phyloP scores from a whole-genome alignment of 2,329 filamentous ascomycete genomes.

The Volutella citrinella region DNA sequence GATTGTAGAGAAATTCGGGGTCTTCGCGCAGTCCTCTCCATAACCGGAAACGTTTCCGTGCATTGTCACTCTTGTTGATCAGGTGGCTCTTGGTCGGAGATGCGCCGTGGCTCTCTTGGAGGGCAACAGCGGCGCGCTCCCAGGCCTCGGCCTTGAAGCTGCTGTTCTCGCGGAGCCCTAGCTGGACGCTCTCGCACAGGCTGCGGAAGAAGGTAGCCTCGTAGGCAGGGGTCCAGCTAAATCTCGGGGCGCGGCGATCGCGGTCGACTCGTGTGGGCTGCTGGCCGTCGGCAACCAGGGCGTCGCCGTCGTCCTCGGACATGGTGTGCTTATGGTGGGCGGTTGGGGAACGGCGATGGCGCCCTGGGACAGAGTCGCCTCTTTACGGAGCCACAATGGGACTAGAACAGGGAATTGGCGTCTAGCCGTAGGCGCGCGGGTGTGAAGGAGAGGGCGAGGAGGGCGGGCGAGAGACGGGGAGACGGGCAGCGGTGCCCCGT shows the following conservation, averaged over 20 bases:
- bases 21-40: constrained; percentile 59
- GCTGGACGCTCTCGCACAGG: constrained; percentile 56
- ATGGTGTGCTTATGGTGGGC: no score
- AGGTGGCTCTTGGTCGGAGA: constrained; percentile 60
- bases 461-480: no score
- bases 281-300: constrained; percentile 33
- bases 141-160: constrained; percentile 62
- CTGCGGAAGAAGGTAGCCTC: constrained; percentile 61
- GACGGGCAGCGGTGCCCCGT: no score
- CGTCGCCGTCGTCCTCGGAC: constrained; percentile 39
- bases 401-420: no score
- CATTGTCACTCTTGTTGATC: constrained; percentile 64
- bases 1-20: constrained; percentile 54
- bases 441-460: no score
- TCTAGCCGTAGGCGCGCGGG: no score
- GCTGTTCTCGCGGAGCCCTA: constrained; percentile 55
- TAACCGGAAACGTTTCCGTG: constrained; percentile 59
- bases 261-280: constrained; percentile 33
- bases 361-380: background rate
- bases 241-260: constrained; percentile 47
- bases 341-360: background rate
- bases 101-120: constrained; percentile 53
- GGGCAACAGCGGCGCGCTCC: constrained; percentile 53
- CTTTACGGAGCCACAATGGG: no score
- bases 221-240: constrained; percentile 58